Base-by-base conservation (phyloP, 2,329 filamentous ascomycete genomes). In the Ascochyta rabiei region DNA sequence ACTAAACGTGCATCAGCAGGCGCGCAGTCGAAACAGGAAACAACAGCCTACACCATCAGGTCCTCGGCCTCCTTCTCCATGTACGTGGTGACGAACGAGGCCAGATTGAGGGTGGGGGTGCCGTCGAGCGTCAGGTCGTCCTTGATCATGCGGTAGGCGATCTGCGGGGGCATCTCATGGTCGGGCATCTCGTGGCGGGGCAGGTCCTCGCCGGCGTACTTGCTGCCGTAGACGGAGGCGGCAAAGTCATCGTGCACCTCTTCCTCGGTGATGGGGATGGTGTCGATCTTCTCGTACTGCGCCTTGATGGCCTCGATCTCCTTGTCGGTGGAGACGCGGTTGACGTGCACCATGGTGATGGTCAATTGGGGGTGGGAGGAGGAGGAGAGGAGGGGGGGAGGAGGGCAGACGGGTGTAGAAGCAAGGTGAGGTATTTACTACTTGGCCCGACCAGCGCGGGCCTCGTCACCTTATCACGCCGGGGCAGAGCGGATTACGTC, bases 61-160 rank as follows among this genome's bases (percentile, higher is more conserved):
- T 96, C 92, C 79, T 97, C 93, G 18, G 89, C 93, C 76, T 97
- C 93, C 40, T 96, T 90, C 49, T 91, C 89, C 92, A 96, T 97
- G 80, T 96, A 97, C 0, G 93, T 97, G 1, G 93, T 96, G 62
- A 96, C 92, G 71, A 98, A 98, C 33, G 89, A 93, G 26, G 93
- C 93, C 67, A 98, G 78, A 76, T 91, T 95, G 61, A 67, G 63
- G 0, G 65, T 69, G 3, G 72, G 71, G 3, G 71, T 74, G 89
- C 92, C 92, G 73, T 98, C 93, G 47, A 97, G 81, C 61, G 90
- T 95, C 61, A 97, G 81, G 71, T 96, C 91, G 74, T 97, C 93
- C 66, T 78, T 79, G 82, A 97, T 97, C 90, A 97, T 89, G 43
- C 92, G 88, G 76, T 97, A 96, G n/a, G 93, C 93, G 47, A 96